Percentiles rank a stretch among this genome's conserved stretches.
Conservation (phyloP, 768 basidiomycete genomes). For the Tricholoma terreum region DNA sequence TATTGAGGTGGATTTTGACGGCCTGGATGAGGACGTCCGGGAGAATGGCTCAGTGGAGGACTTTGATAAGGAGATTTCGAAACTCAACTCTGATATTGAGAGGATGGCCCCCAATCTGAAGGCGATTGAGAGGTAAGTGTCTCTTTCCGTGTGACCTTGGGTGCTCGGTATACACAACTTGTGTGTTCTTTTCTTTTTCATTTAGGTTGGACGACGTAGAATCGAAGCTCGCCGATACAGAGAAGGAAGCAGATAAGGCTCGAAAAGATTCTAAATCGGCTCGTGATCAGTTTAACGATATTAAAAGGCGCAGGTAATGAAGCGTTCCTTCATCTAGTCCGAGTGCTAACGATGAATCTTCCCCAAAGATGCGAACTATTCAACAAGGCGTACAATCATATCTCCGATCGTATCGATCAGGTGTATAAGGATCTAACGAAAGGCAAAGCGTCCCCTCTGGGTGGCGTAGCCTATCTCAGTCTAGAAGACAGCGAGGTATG, state of each 20-base stretch:
- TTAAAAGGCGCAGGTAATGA: conserved; percentile 72
- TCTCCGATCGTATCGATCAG: conserved; percentile 89
- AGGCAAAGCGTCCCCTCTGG: conserved; percentile 89
- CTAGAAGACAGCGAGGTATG: conserved; percentile 92
- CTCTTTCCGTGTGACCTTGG: background rate
- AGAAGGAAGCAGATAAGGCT: conserved; percentile 89
- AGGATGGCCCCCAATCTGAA: conserved; percentile 96
- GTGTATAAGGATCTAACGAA: conserved; percentile 99
- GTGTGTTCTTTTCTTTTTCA: background rate
- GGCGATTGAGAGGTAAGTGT: conserved; percentile 81
- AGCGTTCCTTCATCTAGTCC: background rate
- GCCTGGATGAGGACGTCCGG: conserved; percentile 70
- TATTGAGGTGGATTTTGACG: conserved; percentile 83
- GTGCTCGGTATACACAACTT: background rate
- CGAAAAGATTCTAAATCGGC: conserved; percentile 86
- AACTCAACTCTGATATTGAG: conserved; percentile 78
- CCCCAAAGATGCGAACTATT: conserved; percentile 67
- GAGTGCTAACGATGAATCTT: background rate
- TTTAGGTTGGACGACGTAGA: conserved; percentile 84
- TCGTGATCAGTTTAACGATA: conserved; percentile 87
- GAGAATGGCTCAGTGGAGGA: conserved; percentile 67
- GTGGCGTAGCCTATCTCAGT: conserved; percentile 94
- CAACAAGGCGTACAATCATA: conserved; percentile 95
- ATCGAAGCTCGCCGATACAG: conserved; percentile 80
- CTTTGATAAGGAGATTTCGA: conserved; percentile 69